Percentiles rank a stretch among this genome's conserved stretches.
Conservation (phyloP, 2,329 filamentous ascomycete species). For the Pseudogymnoascus sp. region DNA sequence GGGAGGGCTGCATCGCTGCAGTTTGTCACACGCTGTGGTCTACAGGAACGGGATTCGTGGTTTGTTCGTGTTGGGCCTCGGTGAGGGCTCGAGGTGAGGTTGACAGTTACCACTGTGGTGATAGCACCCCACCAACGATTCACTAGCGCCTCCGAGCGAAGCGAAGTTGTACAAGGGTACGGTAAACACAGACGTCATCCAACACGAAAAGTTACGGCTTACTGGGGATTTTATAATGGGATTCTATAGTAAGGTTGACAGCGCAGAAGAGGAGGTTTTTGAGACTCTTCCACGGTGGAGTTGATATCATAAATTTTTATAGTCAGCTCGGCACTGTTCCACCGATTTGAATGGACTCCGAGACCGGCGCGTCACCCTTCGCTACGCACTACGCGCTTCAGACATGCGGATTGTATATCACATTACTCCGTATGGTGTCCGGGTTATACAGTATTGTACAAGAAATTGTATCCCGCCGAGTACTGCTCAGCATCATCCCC, state of each 20-base stretch:
- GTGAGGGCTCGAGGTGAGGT: conserved; percentile 5
- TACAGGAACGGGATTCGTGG: background rate
- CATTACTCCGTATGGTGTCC: background rate
- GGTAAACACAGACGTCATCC: conserved; percentile 5
- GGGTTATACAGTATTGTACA: background rate
- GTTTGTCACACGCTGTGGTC: background rate
- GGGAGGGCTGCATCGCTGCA: conserved; percentile 8
- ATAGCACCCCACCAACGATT: conserved; percentile 5
- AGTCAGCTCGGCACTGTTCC: background rate
- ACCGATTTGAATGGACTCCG: background rate
- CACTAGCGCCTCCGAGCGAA: conserved; percentile 6
- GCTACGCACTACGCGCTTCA: background rate
- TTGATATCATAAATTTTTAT: background rate
- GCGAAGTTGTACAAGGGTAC: conserved; percentile 2
- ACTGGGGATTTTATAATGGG: background rate
- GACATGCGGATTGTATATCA: background rate
- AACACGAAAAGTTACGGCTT: background rate
- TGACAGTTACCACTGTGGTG: conserved; percentile 1
- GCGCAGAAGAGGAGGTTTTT: background rate
- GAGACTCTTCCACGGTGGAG: background rate
- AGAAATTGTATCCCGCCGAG: background rate
- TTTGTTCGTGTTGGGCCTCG: conserved; percentile 4
- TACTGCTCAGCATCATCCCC: background rate
- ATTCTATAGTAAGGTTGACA: background rate
- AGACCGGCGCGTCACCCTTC: background rate